phyloP scores from a whole-genome alignment of 306 rosid genomes.

The Quercus aquifolioides region DNA sequence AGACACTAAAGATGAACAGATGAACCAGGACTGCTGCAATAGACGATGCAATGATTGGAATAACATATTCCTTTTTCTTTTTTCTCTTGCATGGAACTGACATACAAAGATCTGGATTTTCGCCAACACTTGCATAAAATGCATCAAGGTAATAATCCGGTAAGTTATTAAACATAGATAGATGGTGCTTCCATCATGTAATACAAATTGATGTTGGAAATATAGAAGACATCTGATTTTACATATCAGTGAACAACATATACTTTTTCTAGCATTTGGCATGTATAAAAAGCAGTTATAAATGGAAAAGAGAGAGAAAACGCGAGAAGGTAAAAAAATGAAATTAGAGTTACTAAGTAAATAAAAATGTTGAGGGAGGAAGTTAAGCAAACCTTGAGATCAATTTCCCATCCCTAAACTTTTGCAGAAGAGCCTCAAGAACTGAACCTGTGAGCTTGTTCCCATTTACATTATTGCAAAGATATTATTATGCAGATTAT shows the following conservation, averaged over 20 bases:
- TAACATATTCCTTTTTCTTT: slow-evolving; percentile 2
- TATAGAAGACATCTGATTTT: too few relatives aligned
- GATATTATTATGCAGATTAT: neutral
- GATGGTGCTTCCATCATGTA: neutral
- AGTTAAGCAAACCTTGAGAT: neutral
- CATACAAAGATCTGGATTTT: slow-evolving; percentile 17
- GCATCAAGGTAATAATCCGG: neutral
- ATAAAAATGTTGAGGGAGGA: neutral
- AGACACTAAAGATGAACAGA: neutral
- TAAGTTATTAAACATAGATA: neutral
- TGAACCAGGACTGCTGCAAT: neutral
- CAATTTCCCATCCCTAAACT: neutral
- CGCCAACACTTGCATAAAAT: slow-evolving; percentile 14
- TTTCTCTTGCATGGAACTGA: slow-evolving; percentile 3
- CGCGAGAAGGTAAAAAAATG: neutral
- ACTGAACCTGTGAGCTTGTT: slow-evolving; percentile 24
- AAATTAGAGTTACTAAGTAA: neutral
- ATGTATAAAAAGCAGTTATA: neutral
- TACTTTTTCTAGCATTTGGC: neutral
- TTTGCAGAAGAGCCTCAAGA: slow-evolving; percentile 11
- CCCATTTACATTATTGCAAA: slow-evolving; percentile 9
- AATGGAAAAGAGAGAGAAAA: neutral
- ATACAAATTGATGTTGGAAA: neutral
- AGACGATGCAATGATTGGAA: slow-evolving; percentile 28
- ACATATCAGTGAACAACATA: too few relatives aligned